Conservation (phyloP, 176 grass and related monocot species). For the Dactylis glomerata region DNA sequence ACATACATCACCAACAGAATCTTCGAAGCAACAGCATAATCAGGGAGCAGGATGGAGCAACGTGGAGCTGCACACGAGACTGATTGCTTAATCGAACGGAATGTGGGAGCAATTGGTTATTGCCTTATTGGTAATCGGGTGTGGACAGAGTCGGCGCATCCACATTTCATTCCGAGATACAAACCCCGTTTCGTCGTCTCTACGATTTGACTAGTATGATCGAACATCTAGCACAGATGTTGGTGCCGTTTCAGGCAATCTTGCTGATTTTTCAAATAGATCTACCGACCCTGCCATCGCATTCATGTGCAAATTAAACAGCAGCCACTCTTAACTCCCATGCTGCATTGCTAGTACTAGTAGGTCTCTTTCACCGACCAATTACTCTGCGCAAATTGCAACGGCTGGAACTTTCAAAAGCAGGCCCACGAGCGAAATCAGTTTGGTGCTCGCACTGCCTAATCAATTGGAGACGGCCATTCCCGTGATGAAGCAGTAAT, state of each 20-base stretch:
- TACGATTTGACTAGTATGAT: not conserved
- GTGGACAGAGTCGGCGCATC: not conserved
- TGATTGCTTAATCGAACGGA: not conserved
- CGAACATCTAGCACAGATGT: not conserved
- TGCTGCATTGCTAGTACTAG: too few species aligned
- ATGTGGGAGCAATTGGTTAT: not conserved
- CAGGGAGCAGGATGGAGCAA: slow-evolving; percentile 10
- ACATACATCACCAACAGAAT: not conserved
- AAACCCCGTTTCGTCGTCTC: not conserved
- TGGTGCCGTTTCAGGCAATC: not conserved
- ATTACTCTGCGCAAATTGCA: slow-evolving; percentile 11
- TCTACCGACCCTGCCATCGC: not conserved
- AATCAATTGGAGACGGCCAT: not conserved
- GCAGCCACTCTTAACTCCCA: not conserved
- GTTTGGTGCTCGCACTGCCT: too few species aligned
- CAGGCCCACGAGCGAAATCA: too few species aligned
- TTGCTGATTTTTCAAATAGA: not conserved
- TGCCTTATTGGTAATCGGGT: not conserved
- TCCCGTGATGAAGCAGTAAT: not conserved
- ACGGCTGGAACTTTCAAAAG: not conserved
- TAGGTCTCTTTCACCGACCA: not conserved
- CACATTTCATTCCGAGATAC: too few species aligned
- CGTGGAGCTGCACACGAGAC: not conserved
- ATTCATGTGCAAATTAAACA: not conserved
- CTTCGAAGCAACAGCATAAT: not conserved